Conservation (phyloP, 78 protist species). For the Creolimax fragrantissima region DNA sequence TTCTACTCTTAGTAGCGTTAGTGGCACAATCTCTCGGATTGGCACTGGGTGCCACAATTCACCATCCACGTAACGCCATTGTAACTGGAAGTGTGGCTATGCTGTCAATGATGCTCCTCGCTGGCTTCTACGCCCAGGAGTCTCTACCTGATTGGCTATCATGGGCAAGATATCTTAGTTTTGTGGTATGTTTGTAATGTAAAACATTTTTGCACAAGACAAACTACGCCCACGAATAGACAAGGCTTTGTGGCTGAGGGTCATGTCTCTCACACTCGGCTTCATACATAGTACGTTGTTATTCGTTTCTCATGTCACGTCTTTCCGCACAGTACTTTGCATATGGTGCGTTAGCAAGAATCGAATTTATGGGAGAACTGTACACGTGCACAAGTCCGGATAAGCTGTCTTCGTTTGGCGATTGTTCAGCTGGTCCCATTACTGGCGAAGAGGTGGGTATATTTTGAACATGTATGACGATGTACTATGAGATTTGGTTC, state of each 20-base stretch:
- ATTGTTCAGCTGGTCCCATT: background rate
- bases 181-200: background rate
- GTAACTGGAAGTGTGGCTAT: background rate
- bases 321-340: background rate
- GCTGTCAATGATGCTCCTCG: constrained; percentile 8
- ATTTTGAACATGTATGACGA: no score
- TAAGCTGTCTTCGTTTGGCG: background rate
- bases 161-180: background rate
- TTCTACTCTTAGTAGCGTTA: background rate
- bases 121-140: background rate
- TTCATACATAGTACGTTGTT: no score
- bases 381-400: background rate
- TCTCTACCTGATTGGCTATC: background rate
- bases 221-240: no score
- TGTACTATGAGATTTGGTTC: no score
- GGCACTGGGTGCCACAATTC: background rate
- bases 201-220: no score
- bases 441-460: background rate
- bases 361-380: background rate
- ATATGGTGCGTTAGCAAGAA: background rate
- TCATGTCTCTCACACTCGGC: no score
- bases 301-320: no score
- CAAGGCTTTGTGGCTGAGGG: no score
- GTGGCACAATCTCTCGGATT: background rate
- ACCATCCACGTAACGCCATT: background rate